These are phyloP conservation scores for Cyclotella atomus DNA, from an alignment of 108 stramenopile genomes.

Conservation along the genomic window DNA sequence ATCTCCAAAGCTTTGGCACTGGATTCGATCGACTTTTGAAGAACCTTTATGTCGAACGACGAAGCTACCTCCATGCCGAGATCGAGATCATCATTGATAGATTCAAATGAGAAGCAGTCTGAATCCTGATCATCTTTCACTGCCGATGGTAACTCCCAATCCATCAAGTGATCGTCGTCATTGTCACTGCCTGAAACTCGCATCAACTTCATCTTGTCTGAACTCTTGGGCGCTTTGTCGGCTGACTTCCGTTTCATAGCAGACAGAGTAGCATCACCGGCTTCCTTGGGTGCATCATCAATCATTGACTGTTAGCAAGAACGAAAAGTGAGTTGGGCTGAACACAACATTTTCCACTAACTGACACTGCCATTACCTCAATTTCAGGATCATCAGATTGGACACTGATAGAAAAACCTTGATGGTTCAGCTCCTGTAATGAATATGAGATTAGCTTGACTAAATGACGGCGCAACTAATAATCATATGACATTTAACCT, in stretches of 20 bases:
- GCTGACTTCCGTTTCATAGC: neutral
- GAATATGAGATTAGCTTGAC: no score
- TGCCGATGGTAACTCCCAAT: neutral
- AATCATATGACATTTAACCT: neutral
- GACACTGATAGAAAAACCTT: no score
- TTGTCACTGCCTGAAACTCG: neutral
- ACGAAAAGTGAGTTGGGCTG: no score
- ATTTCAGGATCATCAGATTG: no score
- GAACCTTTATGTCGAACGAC: conserved; percentile 53
- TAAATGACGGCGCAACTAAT: no score
- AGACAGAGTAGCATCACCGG: neutral
- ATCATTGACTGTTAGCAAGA: neutral
- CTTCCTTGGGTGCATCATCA: neutral
- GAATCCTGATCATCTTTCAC: neutral
- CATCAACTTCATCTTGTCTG: neutral
- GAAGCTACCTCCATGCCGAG: neutral
- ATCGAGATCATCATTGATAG: neutral
- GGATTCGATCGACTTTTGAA: conserved; percentile 45
- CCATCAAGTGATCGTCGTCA: neutral
- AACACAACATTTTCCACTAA: no score
- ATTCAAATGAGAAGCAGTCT: conserved; percentile 2
- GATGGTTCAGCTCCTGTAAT: no score
- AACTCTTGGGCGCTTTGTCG: neutral
- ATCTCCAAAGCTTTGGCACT: conserved; percentile 46
- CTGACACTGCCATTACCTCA: no score